These are phyloP conservation scores for Davidsoniella eucalypti DNA, from an alignment of 2,329 filamentous ascomycete species.

Conservation along the genomic window DNA sequence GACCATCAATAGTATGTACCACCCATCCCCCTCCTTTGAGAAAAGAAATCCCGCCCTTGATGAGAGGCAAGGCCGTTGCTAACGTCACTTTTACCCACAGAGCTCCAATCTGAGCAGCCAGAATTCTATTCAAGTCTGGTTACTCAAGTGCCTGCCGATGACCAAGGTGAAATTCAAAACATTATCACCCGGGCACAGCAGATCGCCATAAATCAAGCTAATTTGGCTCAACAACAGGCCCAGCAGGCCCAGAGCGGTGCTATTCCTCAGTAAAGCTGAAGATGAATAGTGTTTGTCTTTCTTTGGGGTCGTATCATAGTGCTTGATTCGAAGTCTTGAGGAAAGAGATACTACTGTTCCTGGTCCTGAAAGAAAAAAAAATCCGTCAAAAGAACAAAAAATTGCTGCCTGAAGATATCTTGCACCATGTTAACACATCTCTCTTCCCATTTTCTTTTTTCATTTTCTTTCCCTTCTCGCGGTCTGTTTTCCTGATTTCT, in stretches of 20 bases:
- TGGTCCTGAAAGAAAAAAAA: no score
- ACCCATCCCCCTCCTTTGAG: no score
- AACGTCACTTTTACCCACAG: constrained; percentile 26
- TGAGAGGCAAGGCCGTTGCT: not conserved
- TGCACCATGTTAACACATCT: not conserved
- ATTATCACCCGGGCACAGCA: constrained; percentile 50
- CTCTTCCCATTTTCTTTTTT: not conserved
- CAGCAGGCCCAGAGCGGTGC: not conserved
- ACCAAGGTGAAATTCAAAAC: constrained; percentile 63
- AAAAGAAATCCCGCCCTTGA: not conserved
- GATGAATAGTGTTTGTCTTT: not conserved
- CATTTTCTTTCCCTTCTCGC: not conserved
- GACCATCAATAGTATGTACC: constrained; percentile 59
- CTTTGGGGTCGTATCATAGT: not conserved
- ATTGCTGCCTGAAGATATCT: not conserved
- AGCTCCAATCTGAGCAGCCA: constrained; percentile 78
- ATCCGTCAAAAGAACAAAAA: no score
- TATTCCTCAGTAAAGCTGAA: no score
- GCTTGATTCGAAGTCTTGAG: not conserved
- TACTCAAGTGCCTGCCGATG: constrained; percentile 59
- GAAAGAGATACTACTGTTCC: no score
- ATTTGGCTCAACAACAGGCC: not conserved
- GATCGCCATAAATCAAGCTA: constrained; percentile 22
- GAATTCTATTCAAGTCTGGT: constrained; percentile 73
- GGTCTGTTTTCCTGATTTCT: not conserved